These are phyloP conservation scores for Elsinoe fawcettii DNA, from an alignment of 2,329 filamentous ascomycete species.

Conservation along the genomic window DNA sequence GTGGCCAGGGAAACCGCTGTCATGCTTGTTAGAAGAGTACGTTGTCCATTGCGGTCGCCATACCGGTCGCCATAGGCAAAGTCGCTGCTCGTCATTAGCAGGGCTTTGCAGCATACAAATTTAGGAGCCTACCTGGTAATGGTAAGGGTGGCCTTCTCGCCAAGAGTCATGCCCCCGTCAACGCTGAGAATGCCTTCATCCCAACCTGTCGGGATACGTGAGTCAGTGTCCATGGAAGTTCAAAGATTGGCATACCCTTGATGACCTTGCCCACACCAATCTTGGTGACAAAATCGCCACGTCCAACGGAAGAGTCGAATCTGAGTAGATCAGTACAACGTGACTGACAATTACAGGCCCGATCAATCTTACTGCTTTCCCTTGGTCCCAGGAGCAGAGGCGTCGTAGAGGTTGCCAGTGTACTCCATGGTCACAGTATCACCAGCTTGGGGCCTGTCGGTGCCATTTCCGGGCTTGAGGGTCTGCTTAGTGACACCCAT, in stretches of 20 bases:
- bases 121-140: constrained; percentile 59
- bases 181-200: constrained; percentile 59
- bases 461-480: constrained; percentile 53
- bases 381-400: constrained; percentile 50
- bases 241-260: constrained; percentile 52
- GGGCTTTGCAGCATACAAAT: background rate
- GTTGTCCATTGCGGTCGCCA: constrained; percentile 27
- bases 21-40: constrained; percentile 13
- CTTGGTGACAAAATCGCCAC: constrained; percentile 63
- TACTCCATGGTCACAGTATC: constrained; percentile 83
- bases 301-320: constrained; percentile 79
- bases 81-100: constrained; percentile 40
- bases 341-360: background rate
- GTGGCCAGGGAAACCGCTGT: constrained; percentile 66
- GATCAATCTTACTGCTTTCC: constrained; percentile 62
- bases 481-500: constrained; percentile 61
- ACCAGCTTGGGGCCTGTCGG: constrained; percentile 53
- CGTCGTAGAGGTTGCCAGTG: constrained; percentile 76
- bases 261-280: constrained; percentile 86
- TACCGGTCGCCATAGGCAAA: constrained; percentile 58
- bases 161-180: constrained; percentile 65
- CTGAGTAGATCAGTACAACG: constrained; percentile 39
- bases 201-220: constrained; percentile 34
- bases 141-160: constrained; percentile 79
- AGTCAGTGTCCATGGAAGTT: background rate